Evolutionary conservation across 1,284 basidiomycete genomes (phyloP).

Genomic region (Kalmanozyma brasiliensis): DNA sequence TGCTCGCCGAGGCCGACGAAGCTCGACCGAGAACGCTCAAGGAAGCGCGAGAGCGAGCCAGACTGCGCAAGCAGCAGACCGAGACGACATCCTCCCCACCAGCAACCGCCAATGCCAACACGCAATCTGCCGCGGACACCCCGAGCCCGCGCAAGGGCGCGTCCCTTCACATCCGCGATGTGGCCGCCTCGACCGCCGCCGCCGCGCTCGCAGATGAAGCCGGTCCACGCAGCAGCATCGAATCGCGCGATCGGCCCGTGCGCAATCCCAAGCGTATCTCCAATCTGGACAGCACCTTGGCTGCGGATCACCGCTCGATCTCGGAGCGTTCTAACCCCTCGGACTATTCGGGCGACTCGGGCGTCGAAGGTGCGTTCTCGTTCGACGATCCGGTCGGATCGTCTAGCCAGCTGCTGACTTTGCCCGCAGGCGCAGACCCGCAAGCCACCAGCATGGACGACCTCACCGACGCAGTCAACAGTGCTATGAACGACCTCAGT

Average conservation of each 20-base stretch:
- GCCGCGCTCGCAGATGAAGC: conserved; percentile 13
- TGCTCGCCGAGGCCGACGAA: conserved; percentile 34
- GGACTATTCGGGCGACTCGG: conserved; percentile 48
- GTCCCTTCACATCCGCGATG: conserved; percentile 24
- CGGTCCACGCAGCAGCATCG: conserved; percentile 23
- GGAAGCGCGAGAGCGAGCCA: conserved; percentile 47
- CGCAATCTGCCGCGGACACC: neutral
- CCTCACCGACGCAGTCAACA: conserved; percentile 53
- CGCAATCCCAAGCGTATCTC: conserved; percentile 43
- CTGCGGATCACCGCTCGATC: conserved; percentile 12
- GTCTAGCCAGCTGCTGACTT: neutral
- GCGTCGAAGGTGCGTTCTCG: conserved; percentile 18
- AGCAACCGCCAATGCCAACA: neutral
- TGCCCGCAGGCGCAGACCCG: neutral
- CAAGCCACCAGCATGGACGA: conserved; percentile 44
- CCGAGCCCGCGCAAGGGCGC: conserved; percentile 19
- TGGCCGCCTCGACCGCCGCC: conserved; percentile 24
- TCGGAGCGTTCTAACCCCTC: conserved; percentile 43
- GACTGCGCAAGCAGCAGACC: conserved; percentile 39
- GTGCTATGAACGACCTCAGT: conserved; percentile 58
- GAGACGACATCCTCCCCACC: conserved; percentile 12
- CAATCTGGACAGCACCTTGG: conserved; percentile 8
- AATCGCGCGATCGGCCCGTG: conserved; percentile 32
- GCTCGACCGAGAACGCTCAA: conserved; percentile 47
- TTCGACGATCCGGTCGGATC: conserved; percentile 9